Base-by-base conservation (phyloP, 495 filamentous ascomycete genomes). In the Lasiosphaeris hirsuta region DNA sequence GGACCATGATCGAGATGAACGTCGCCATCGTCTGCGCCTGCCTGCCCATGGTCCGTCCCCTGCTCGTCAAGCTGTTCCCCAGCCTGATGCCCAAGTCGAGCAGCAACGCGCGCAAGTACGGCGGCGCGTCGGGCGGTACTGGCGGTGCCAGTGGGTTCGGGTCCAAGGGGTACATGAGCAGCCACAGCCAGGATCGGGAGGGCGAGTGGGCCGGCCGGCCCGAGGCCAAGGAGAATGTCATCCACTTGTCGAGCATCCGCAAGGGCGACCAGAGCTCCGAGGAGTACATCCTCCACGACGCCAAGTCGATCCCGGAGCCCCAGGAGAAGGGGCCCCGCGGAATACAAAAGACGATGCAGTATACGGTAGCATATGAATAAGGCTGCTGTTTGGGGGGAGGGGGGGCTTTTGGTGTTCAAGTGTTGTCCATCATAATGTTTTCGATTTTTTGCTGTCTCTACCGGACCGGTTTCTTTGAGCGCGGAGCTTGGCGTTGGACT, bases 21-120 rank as follows among this genome's bases (percentile, higher is more conserved):
- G 62, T 75, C 4, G 77, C 72, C 8, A 74, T 80, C 49, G 73
- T 80, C 23, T 79, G 74, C 57, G 77, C 77, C 38, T 79, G 73
- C 53, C 69, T 81, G 13, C 79, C 78, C 15, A 57, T 49, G 38
- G 19, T 46, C 18, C 40, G 61, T 6, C 60, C 60, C 6, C 40
- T 69, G 13, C 63, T 69, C 17, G 52, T 66, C 43, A 61, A 51
- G 17, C 51, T 64, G 45, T 68, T 68, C 63, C 65, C 65, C 1
- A 59, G 41, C 11, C 33, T 65, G 49, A 63, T 65, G 59, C 63
- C 65, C 6, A 54, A 41, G 13, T 45, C 51, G 9, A 49, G 35
- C 48, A 33, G 44, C 11, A 18, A 18, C 17, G 15, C 10, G 11
- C 17, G 41, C 2, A 42, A 47, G n/a, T 41, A 49, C 11, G 36